Conservation (phyloP, 345 rosid species). For the Brassica carinata region DNA sequence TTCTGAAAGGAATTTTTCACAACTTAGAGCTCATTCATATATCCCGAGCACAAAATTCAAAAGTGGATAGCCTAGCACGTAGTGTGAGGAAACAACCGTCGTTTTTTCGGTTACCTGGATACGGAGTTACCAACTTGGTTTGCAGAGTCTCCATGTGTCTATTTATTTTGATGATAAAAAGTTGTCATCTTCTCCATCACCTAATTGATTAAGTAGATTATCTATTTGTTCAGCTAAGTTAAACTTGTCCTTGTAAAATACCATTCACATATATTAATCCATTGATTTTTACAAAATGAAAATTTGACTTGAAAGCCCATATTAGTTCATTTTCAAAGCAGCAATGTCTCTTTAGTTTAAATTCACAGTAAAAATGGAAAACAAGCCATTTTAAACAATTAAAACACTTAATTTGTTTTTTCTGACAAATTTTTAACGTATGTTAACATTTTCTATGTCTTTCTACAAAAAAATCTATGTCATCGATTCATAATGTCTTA, state of each 20-base stretch:
- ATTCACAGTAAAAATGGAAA: not conserved
- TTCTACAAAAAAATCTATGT: not conserved
- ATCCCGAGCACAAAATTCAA: no score
- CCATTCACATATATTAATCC: not conserved
- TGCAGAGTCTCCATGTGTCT: no score
- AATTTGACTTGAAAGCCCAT: not conserved
- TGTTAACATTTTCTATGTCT: not conserved
- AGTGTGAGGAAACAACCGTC: no score
- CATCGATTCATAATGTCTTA: not conserved
- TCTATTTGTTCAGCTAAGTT: not conserved
- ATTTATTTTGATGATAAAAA: no score
- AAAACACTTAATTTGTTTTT: not conserved
- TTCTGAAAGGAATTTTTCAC: no score
- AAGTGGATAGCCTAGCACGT: no score
- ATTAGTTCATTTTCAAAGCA: not conserved
- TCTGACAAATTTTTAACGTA: not conserved
- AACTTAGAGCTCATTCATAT: no score
- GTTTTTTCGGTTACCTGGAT: no score
- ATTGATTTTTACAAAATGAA: no score
- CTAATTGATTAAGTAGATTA: not conserved
- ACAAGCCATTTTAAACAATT: not conserved
- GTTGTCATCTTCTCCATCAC: not conserved
- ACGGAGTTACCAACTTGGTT: no score
- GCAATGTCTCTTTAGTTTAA: not conserved
- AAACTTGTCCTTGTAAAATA: not conserved